Evolutionary conservation across 2,329 filamentous ascomycete genomes (phyloP).

Genomic region (Ramularia endophylla): DNA sequence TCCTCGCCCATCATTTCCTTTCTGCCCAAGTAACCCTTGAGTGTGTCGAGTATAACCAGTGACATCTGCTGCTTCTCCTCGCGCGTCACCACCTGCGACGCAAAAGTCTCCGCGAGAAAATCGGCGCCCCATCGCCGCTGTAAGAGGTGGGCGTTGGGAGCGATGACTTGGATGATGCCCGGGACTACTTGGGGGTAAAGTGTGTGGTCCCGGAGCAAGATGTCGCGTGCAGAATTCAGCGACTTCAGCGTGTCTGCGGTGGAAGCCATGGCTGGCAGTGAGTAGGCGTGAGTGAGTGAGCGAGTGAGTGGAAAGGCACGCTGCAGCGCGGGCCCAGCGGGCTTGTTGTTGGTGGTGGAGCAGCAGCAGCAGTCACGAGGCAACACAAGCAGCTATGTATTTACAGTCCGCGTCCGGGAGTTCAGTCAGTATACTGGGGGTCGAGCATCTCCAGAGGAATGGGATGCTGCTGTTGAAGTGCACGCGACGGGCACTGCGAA

Average conservation of each 20-base stretch:
- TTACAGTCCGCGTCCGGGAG: slow-evolving; percentile 13
- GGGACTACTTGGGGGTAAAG: slow-evolving; percentile 91
- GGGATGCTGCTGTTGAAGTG: slow-evolving; percentile 1
- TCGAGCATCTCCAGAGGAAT: slow-evolving; percentile 9
- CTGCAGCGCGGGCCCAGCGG: slow-evolving; percentile 7
- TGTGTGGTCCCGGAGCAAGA: slow-evolving; percentile 77
- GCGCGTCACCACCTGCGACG: slow-evolving; percentile 73
- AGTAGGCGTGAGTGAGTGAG: slow-evolving; percentile 1
- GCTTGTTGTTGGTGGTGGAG: slow-evolving; percentile 9
- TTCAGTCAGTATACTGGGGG: slow-evolving; percentile 7
- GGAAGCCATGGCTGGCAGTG: slow-evolving; percentile 22
- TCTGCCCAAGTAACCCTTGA: slow-evolving; percentile 47
- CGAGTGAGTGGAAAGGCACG: not conserved
- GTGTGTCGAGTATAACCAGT: slow-evolving; percentile 70
- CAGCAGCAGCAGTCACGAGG: slow-evolving; percentile 21
- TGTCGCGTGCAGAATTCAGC: slow-evolving; percentile 82
- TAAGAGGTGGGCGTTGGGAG: slow-evolving; percentile 66
- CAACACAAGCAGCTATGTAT: slow-evolving; percentile 22
- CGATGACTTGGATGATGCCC: slow-evolving; percentile 87
- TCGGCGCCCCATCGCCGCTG: slow-evolving; percentile 93
- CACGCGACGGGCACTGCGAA: not conserved
- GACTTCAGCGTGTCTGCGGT: slow-evolving; percentile 70
- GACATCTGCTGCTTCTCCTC: slow-evolving; percentile 66
- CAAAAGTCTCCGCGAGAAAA: slow-evolving; percentile 92
- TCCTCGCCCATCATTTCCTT: slow-evolving; percentile 49